These are phyloP conservation scores for Hypoxylon rickii DNA, from an alignment of 495 filamentous ascomycete species.

Conservation along the genomic window DNA sequence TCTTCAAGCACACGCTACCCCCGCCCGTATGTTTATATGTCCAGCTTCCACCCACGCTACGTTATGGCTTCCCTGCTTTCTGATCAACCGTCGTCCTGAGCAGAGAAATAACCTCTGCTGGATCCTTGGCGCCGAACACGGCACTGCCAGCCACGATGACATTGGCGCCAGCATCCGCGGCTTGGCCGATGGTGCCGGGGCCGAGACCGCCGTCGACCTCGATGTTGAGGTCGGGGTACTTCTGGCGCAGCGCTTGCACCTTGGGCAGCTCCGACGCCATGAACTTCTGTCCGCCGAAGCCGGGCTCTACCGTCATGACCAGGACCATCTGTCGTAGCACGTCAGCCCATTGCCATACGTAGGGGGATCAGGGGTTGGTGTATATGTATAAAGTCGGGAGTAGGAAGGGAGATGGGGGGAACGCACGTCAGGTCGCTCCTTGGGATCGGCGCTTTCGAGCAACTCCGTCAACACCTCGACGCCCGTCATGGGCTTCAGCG, in stretches of 20 bases:
- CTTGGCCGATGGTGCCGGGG: constrained; percentile 86
- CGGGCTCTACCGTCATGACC: constrained; percentile 97
- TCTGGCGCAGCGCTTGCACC: constrained; percentile 77
- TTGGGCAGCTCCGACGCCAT: constrained; percentile 95
- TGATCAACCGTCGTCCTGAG: constrained; percentile 79
- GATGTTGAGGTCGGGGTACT: constrained; percentile 91
- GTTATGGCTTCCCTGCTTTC: constrained; percentile 45
- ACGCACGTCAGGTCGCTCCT: constrained; percentile 88
- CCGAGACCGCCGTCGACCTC: constrained; percentile 95
- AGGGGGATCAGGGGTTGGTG: background rate
- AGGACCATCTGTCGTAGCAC: constrained; percentile 79
- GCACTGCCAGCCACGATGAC: constrained; percentile 98
- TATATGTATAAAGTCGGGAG: background rate
- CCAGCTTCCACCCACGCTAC: background rate
- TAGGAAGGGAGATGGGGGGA: background rate
- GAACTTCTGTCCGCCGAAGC: constrained; percentile 98
- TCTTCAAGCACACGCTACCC: too few relatives aligned
- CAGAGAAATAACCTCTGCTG: constrained; percentile 78
- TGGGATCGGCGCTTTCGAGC: constrained; percentile 68
- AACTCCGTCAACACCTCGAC: constrained; percentile 93
- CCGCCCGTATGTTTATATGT: too few relatives aligned
- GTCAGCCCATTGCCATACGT: background rate
- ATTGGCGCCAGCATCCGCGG: constrained; percentile 94
- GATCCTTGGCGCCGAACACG: constrained; percentile 90
- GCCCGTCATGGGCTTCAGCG: constrained; percentile 89